Base-by-base conservation (phyloP, 1,139 yeast genomes). In the Pichia norvegensis region DNA sequence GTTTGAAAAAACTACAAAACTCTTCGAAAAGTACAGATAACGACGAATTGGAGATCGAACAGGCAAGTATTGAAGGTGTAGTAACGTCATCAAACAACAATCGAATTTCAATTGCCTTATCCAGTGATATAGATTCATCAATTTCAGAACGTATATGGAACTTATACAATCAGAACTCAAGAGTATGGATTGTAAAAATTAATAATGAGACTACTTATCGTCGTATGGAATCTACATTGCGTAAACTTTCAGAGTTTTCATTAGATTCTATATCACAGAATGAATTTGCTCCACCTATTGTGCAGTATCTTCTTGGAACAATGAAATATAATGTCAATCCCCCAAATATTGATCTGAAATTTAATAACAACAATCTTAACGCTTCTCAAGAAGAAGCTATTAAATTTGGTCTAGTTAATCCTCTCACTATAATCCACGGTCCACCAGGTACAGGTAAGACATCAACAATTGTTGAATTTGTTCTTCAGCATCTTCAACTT, bases 391-490 rank as follows among this genome's bases (percentile, higher is more conserved):
- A 79, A 20, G 68, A 75, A 37, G 86, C 88, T 0, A 74, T 82
- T 11, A 59, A 61, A 31, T 76, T 74, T 56, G 66, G 83, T 2
- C 20, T 52, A 4, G 44, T 78, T 14, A 63, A 65, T 2, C 70
- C 73, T 44, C 58, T 82, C 7, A 66, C 81, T 2, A 72, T 82
- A 13, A 76, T 82, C 5, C 88, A 82, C 62, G 90, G 90, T 0
- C 88, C 90, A 1, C 88, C 88, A 1, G 90, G 90, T 0, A 82
- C 88, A 0, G 90, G 90, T 17, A 82, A 82, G 57, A 92, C 98
- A 0, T 82, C 82, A 52, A 90, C 97, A 0, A 58, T 92, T 9
- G 79, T 90, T n/a, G 97, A 92, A 57, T 67, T 86, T 11, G 81
- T 88, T 36, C 76, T 84, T 42, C 97, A 90, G 59, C 67, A 87